These are phyloP conservation scores for Collybia mongolica DNA, from an alignment of 768 basidiomycete species.

Conservation along the genomic window DNA sequence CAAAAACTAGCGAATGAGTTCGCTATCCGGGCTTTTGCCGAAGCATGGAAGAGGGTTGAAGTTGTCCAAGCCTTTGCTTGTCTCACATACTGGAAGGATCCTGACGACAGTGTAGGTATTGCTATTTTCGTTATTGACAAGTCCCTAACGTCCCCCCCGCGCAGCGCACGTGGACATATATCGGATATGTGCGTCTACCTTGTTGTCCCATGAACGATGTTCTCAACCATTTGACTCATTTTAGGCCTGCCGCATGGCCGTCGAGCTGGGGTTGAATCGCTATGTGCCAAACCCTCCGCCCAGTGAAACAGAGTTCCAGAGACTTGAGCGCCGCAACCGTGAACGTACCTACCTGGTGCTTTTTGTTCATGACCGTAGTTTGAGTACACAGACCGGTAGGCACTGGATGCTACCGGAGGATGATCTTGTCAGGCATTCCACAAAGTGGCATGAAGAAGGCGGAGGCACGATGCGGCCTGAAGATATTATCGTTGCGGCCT, in stretches of 20 bases:
- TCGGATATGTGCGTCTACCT: conserved; percentile 66
- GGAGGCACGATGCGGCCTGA: conserved; percentile 61
- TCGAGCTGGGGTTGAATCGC: conserved; percentile 79
- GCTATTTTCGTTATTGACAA: conserved; percentile 12
- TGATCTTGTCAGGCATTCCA: conserved; percentile 69
- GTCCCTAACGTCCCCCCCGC: conserved; percentile 17
- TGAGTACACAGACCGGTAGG: conserved; percentile 83
- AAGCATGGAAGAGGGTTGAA: conserved; percentile 80
- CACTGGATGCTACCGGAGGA: conserved; percentile 91
- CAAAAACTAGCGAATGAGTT: conserved; percentile 73
- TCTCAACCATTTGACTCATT: background rate
- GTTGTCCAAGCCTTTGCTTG: conserved; percentile 89
- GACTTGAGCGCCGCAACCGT: conserved; percentile 76
- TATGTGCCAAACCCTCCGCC: conserved; percentile 53
- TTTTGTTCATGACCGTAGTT: conserved; percentile 83
- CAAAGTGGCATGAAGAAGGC: conserved; percentile 68
- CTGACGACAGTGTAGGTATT: conserved; percentile 69
- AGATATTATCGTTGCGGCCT: conserved; percentile 78
- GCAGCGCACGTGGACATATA: conserved; percentile 84
- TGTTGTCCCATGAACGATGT: background rate
- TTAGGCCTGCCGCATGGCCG: conserved; percentile 85
- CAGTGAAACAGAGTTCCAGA: conserved; percentile 64
- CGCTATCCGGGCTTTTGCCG: conserved; percentile 75
- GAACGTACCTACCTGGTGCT: conserved; percentile 86
- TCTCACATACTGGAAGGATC: conserved; percentile 87